A percentile compares a stretch with the other conserved stretches of the same genome.
phyloP scores from a whole-genome alignment of 352 stramenopile species.

The Lagenidium giganteum region DNA sequence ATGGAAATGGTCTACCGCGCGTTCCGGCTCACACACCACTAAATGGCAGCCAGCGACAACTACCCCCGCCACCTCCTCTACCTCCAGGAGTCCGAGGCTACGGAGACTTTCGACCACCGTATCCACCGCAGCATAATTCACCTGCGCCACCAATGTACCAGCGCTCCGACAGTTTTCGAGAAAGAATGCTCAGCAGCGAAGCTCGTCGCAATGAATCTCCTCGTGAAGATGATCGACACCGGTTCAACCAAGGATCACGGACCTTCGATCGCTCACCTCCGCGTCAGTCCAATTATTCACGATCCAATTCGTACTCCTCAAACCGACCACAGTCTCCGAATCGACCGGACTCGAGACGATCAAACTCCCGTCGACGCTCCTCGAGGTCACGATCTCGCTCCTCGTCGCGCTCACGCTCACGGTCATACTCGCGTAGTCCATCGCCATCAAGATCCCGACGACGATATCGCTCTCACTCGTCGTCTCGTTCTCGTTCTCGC shows the following conservation, averaged over 20 bases:
- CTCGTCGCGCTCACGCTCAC: slow-evolving; percentile 17
- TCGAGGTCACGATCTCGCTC: slow-evolving; percentile 31
- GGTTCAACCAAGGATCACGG: not conserved
- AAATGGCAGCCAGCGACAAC: not conserved
- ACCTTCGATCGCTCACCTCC: not conserved
- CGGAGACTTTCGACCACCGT: not conserved
- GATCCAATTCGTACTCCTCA: not conserved
- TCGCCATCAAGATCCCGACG: slow-evolving; percentile 1
- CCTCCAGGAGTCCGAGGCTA: not conserved
- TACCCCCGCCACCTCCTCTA: not conserved
- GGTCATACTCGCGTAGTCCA: not conserved
- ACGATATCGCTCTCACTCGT: slow-evolving; percentile 7
- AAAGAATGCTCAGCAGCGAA: too few relatives aligned
- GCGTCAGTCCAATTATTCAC: not conserved
- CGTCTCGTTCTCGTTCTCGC: slow-evolving; percentile 14
- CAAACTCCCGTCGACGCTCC: not conserved
- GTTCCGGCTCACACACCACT: not conserved
- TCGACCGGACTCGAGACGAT: slow-evolving; percentile 15
- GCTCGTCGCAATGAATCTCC: not conserved
- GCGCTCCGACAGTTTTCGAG: too few relatives aligned
- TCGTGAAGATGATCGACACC: too few relatives aligned
- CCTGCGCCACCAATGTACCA: too few relatives aligned
- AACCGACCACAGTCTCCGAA: slow-evolving; percentile 5
- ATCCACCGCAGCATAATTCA: too few relatives aligned
- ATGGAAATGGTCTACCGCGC: not conserved